Base-by-base conservation (phyloP, 805 yeast species). In the Lipomyces mesembrius region DNA sequence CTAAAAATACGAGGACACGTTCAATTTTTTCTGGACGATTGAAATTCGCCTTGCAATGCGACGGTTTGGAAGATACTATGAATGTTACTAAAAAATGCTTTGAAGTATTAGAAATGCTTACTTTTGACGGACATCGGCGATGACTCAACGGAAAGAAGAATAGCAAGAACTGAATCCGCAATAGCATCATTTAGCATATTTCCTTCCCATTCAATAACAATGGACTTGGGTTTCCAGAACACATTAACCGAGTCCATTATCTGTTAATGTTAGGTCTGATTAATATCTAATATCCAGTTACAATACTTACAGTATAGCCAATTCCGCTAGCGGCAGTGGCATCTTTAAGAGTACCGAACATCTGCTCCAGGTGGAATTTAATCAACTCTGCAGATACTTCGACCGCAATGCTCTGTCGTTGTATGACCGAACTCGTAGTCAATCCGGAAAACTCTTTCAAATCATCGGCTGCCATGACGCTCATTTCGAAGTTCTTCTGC, bases 161-260 rank as follows among this genome's bases (percentile, higher is more conserved):
- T 92, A 0, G 98, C 97, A 66, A 95, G 85, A 0, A 92, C 90
- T 17, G 97, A 88, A 75, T 95, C 99, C 0, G 99, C 99, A 69
- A 95, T 85, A 0, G 97, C 89, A 74, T 95, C 99, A 68, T 90
- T 93, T 80, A 92, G 86, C 64, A 91, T 81, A 66, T 92, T 93
- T 72, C 96, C 94, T 20, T 87, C 85, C 99, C 99, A 95, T 77
- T 91, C 96, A 14, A 94, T 87, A 0, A 89, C 83, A 5, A 90
- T 87, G 9, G 83, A 72, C 61, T 82, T 80, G 29, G 82, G 81
- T 64, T 80, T 80, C 14, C 86, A 77, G 58, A 82, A 85, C 73
- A 84, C 83, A 67, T 76, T 83, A 49, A 90, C 83, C 51, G 84
- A 85, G 66, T 85, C 86, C 92, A 90, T 88, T n/a, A 43, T 17